phyloP scores from a whole-genome alignment of 345 rosid genomes.

The Syzygium grande region DNA sequence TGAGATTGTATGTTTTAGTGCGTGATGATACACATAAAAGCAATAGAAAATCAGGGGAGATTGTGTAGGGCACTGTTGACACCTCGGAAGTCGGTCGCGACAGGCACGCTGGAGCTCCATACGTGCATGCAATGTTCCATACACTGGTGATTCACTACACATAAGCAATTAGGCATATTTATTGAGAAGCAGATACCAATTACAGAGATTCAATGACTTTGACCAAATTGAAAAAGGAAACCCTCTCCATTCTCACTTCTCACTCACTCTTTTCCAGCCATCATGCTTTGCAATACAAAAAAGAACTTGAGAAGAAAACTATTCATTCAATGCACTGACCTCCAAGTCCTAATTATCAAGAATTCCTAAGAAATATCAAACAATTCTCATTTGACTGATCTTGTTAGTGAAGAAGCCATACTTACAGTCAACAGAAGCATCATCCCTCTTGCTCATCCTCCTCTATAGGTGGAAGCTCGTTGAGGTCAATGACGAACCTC shows the following conservation, averaged over 20 bases:
- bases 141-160: not conserved
- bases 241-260: not conserved
- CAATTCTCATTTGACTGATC: not conserved
- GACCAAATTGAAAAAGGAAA: not conserved
- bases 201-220: not conserved
- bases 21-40: not conserved
- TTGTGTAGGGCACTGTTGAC: not conserved
- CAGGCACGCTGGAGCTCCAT: not conserved
- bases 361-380: not conserved
- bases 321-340: not conserved
- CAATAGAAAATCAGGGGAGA: not conserved
- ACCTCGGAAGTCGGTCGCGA: too few relatives aligned
- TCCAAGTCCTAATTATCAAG: not conserved
- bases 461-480: constrained; percentile 6
- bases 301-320: not conserved
- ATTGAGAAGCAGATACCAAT: not conserved
- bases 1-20: not conserved
- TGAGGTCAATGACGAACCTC: constrained; percentile 16
- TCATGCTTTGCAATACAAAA: not conserved
- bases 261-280: not conserved
- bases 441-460: not conserved
- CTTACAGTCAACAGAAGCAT: not conserved
- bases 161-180: not conserved
- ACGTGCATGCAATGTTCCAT: not conserved
- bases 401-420: not conserved